Evolutionary conservation across 495 filamentous ascomycete genomes (phyloP), one percentile per base, ranked within the genome.

Genomic region (Penicillium cataractarum): DNA sequence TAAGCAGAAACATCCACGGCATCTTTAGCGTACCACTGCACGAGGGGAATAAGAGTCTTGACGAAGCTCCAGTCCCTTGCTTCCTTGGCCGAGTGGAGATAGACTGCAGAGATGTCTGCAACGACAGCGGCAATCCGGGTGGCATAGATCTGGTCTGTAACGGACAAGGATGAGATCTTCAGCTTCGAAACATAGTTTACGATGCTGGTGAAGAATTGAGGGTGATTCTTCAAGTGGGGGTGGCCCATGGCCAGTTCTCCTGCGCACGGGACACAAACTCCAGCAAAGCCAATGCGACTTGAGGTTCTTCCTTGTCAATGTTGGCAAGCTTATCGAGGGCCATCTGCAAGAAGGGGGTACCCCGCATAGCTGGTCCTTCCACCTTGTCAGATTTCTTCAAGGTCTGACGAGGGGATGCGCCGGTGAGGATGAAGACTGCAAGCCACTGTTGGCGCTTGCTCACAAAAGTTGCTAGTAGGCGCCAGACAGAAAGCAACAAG

Each of bases 381-480:
- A 67, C 64, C n/a, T 69, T 69, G 60, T 81, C 80, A 26, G 67
- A 73, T 32, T 85, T 82, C 60, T 86, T 89, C 64, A 92, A 72
- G 1, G 87, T 85, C 52, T 93, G 85, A 55, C 87, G 84, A 17
- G 95, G 91, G 0, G 91, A 91, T 61, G 87, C 88, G 26, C 95
- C 95, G 4, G 93, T 97, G 27, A 98, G 87, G 53, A 98, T 83
- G 69, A 92, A 94, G 48, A 96, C 92, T 0, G 94, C 88, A 78
- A 99, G 89, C 89, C 96, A 98, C 69, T 96, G 92, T 65, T 99
- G 95, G 57, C 92, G 88, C 69, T 91, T 93, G 68, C 91, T 90
- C 50, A 98, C 84, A 50, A 97, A 86, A n/a, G 87, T 88, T 29
- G 94, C 89, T 33, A 97, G 86, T 58, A 99, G 86, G 55, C 82